These are phyloP conservation scores for Tuber indicum DNA, from an alignment of 495 filamentous ascomycete species.

Conservation along the genomic window DNA sequence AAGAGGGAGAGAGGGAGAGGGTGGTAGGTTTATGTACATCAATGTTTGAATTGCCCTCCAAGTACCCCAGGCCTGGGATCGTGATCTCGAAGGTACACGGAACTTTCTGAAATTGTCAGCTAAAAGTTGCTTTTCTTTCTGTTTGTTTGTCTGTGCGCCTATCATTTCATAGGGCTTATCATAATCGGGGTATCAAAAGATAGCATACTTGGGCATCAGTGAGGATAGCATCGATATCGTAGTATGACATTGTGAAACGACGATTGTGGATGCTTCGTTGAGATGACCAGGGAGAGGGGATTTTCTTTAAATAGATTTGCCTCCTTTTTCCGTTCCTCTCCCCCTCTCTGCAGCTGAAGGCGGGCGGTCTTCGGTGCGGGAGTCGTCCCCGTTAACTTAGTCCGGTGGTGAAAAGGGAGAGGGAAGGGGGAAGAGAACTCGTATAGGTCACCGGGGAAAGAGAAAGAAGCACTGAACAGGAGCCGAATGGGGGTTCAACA, in stretches of 20 bases:
- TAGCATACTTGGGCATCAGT: slow-evolving; percentile 74
- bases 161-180: slow-evolving; percentile 6
- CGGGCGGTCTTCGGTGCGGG: background rate
- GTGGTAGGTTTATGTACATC: slow-evolving; percentile 46
- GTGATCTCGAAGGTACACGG: slow-evolving; percentile 90
- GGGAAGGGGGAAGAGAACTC: background rate
- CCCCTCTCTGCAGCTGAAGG: background rate
- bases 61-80: slow-evolving; percentile 75
- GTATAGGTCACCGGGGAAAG: background rate
- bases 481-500: background rate
- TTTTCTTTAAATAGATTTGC: background rate
- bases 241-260: slow-evolving; percentile 66
- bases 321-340: background rate
- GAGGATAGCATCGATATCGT: slow-evolving; percentile 87
- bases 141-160: slow-evolving; percentile 8
- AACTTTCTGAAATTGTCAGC: slow-evolving; percentile 62
- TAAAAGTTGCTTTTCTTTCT: background rate
- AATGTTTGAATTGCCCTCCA: slow-evolving; percentile 65
- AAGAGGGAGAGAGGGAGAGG: background rate
- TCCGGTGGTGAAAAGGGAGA: background rate
- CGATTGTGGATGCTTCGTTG: background rate
- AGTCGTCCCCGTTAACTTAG: background rate
- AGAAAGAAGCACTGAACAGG: background rate
- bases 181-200: slow-evolving; percentile 7
- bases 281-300: background rate